These are phyloP conservation scores for Coemansia sp. DNA, from an alignment of 192 early-diverging fungal species.

Conservation along the genomic window DNA sequence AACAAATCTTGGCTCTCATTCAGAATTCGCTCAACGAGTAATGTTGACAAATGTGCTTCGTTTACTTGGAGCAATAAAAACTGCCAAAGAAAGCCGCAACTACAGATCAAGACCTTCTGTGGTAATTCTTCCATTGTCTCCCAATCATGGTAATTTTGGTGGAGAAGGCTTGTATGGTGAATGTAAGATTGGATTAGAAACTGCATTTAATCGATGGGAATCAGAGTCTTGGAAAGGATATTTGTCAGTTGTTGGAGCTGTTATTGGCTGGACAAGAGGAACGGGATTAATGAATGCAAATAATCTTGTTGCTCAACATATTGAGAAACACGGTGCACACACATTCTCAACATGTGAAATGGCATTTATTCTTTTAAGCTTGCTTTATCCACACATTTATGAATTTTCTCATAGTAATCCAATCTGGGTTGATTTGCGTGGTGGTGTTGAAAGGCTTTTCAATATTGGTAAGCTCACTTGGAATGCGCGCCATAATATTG, in stretches of 20 bases:
- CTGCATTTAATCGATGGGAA: conserved; percentile 84
- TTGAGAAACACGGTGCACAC: conserved; percentile 80
- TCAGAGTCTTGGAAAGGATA: conserved; percentile 86
- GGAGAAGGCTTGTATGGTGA: conserved; percentile 90
- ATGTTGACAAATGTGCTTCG: conserved; percentile 93
- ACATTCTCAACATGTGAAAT: conserved; percentile 91
- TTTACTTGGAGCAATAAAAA: conserved; percentile 79
- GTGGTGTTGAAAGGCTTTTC: conserved; percentile 70
- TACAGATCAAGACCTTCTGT: conserved; percentile 80
- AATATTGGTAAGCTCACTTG: conserved; percentile 7
- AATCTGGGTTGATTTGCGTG: conserved; percentile 86
- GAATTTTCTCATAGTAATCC: conserved; percentile 67
- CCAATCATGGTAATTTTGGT: conserved; percentile 94
- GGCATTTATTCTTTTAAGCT: conserved; percentile 88
- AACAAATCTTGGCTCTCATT: conserved; percentile 70
- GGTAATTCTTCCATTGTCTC: conserved; percentile 84
- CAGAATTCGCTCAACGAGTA: conserved; percentile 86
- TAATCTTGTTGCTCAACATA: conserved; percentile 78
- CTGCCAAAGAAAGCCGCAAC: conserved; percentile 72
- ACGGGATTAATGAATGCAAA: conserved; percentile 89
- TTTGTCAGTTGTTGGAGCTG: conserved; percentile 81
- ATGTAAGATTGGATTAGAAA: conserved; percentile 88
- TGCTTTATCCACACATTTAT: conserved; percentile 73
- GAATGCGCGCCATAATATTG: no score
- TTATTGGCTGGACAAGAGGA: conserved; percentile 95